Base-by-base conservation (phyloP, 2,329 filamentous ascomycete species). In the Coniochaeta pulveracea region DNA sequence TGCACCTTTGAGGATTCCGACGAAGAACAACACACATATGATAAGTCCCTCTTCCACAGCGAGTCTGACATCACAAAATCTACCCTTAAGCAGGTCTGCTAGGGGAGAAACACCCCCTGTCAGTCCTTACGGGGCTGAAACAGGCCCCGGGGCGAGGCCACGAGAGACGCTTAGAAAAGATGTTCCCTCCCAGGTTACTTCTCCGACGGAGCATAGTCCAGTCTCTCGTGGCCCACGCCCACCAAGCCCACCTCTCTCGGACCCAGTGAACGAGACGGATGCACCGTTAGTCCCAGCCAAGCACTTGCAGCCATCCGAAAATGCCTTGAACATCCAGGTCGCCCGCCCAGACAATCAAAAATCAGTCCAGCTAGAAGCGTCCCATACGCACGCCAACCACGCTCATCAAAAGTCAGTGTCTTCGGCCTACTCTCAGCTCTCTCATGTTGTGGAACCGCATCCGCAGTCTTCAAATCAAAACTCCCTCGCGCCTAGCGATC, bases 1-100 rank as follows among this genome's bases (percentile, higher is more conserved):
- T 10, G 56, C 67, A 37, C 71, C 75, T n/a, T 54, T 80, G 26
- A 66, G 57, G 39, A 59, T 80, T 35, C 66, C 69, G 11, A 59
- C 58, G 26, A 72, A 62, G 49, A 66, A 55, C 46, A 62, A 54
- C 46, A 70, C 61, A 45, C 58, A 60, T 22, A 47, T 45, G 33
- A 48, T 48, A 11, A 38, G 45, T 19, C 47, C 38, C 26, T 39
- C 19, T 19, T 40, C 34, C 22, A 41, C 41, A 16, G 36, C 42
- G 17, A 39, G 35, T 9, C 31, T 40, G 16, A 18, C 35, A 12
- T 43, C 35, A 36, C 27, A 38, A 2, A 34, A 26, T 10, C 30
- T 29, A 16, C 28, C 39, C 18, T 25, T 37, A 11, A 40, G 31
- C 16, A 26, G 36, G 16, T 28, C 28, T 11, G 39, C 37, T 28